Evolutionary conservation across 2,329 filamentous ascomycete species (phyloP).

Genomic region (Colletotrichum spinosum): DNA sequence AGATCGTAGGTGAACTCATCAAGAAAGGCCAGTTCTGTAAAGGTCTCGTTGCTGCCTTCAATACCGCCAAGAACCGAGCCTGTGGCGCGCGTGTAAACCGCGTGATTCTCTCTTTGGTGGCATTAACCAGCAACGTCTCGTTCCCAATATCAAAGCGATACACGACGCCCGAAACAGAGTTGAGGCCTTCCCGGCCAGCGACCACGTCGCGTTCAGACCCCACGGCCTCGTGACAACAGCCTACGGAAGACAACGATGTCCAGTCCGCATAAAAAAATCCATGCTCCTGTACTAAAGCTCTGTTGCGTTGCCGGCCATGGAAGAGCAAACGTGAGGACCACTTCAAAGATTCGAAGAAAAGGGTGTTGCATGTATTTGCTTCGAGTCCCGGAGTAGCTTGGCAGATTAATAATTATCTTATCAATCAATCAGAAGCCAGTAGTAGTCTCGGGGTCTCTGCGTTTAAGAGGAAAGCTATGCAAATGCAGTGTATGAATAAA

Average conservation of each 20-base stretch:
- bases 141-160: neutral
- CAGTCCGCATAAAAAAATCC: no score
- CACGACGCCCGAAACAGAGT: neutral
- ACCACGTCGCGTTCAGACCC: conserved; percentile 23
- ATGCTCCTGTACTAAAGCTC: no score
- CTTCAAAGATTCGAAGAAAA: no score
- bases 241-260: neutral
- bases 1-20: neutral
- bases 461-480: no score
- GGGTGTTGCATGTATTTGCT: no score
- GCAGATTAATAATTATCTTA: no score
- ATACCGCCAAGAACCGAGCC: neutral
- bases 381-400: no score
- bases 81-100: neutral
- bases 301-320: no score
- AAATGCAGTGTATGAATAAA: no score
- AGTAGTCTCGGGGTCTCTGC: no score
- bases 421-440: no score
- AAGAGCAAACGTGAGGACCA: no score
- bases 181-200: neutral
- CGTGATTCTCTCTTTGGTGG: conserved; percentile 1
- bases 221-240: conserved; percentile 33
- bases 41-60: neutral
- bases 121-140: neutral
- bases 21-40: neutral